Conservation (phyloP, 345 rosid species). For the Corchorus olitorius region DNA sequence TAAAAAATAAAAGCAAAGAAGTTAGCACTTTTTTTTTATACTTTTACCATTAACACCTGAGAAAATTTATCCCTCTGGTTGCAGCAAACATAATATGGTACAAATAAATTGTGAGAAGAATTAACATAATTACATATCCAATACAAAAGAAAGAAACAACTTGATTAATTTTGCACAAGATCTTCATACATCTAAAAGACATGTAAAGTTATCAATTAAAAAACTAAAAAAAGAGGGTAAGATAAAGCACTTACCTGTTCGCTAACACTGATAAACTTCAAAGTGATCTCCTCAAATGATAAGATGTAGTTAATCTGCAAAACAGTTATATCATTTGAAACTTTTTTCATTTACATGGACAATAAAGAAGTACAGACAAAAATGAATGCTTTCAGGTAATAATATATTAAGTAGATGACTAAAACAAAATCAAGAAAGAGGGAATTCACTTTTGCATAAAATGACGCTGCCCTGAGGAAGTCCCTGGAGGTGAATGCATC, state of each 20-base stretch:
- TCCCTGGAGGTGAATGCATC: constrained; percentile 83
- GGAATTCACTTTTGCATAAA: constrained; percentile 79
- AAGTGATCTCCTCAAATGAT: constrained; percentile 94
- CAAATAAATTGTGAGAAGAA: neutral
- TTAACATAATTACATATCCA: too few species aligned
- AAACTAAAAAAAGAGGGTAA: neutral
- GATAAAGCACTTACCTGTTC: constrained; percentile 65
- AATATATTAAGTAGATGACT: constrained; percentile 7
- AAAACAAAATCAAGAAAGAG: constrained; percentile 5
- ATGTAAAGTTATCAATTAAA: neutral
- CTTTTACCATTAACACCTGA: neutral
- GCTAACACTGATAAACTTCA: constrained; percentile 82
- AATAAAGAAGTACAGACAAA: neutral
- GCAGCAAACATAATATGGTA: neutral
- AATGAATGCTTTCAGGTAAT: constrained; percentile 1
- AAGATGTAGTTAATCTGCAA: constrained; percentile 80
- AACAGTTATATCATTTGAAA: constrained; percentile 27
- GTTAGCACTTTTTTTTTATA: neutral
- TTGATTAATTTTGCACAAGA: constrained; percentile 3
- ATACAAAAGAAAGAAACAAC: neutral
- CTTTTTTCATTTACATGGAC: neutral
- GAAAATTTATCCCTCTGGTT: neutral
- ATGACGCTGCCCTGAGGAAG: constrained; percentile 90
- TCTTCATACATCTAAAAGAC: neutral
- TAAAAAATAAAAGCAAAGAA: neutral